Evolutionary conservation across 768 basidiomycete species (phyloP).

Genomic region (Mycena floridula): DNA sequence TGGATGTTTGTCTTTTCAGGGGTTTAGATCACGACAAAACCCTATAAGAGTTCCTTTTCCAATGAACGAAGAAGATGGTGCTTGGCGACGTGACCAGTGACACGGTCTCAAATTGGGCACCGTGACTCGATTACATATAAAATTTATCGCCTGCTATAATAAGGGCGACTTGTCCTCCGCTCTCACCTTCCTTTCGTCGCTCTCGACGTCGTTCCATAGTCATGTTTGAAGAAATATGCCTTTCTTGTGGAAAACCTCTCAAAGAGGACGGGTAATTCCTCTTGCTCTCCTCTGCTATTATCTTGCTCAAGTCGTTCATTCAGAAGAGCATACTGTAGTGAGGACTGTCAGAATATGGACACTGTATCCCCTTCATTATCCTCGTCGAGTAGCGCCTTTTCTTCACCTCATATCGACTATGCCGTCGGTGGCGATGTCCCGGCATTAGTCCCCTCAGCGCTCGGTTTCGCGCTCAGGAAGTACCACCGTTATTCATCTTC

Average conservation of each 20-base stretch:
- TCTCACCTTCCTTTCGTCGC: no score
- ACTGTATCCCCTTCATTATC: slow-evolving; percentile 62
- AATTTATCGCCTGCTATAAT: no score
- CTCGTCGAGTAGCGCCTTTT: slow-evolving; percentile 59
- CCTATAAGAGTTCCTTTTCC: no score
- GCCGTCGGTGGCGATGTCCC: slow-evolving; percentile 57
- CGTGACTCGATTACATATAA: no score
- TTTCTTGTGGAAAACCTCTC: slow-evolving; percentile 64
- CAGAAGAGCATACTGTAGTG: slow-evolving; percentile 67
- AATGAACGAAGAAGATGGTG: no score
- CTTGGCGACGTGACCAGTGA: no score
- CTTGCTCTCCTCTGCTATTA: slow-evolving; percentile 10
- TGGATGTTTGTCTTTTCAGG: no score
- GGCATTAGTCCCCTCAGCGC: slow-evolving; percentile 57
- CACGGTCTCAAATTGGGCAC: no score
- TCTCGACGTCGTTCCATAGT: no score
- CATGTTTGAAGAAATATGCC: slow-evolving; percentile 80
- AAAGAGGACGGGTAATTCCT: slow-evolving; percentile 52
- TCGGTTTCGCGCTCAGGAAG: slow-evolving; percentile 47
- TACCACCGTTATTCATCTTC: slow-evolving; percentile 57
- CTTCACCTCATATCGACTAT: slow-evolving; percentile 57
- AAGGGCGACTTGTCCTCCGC: no score
- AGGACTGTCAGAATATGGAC: slow-evolving; percentile 58
- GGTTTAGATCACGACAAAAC: no score
- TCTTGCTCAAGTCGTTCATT: slow-evolving; percentile 12